Conservation (phyloP, 768 basidiomycete genomes). For the Leccinum variicolor region DNA sequence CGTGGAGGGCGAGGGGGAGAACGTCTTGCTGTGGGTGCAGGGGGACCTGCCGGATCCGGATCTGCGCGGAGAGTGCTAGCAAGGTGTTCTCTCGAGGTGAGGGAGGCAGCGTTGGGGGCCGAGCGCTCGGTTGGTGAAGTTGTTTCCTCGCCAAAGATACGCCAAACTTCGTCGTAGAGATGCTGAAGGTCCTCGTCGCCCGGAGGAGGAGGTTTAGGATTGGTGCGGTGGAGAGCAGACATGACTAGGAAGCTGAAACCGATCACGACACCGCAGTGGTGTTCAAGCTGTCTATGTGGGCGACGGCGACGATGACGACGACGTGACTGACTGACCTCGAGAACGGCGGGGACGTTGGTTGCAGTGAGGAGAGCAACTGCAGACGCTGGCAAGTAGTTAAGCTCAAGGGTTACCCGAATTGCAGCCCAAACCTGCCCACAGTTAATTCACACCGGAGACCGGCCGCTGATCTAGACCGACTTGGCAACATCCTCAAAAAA, state of each 20-base stretch:
- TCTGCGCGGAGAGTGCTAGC: constrained; percentile 21
- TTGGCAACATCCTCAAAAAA: background rate
- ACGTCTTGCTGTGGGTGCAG: constrained; percentile 9
- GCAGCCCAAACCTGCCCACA: background rate
- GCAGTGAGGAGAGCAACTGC: background rate
- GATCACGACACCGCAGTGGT: constrained; percentile 5
- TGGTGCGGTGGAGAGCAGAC: constrained; percentile 33
- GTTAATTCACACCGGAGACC: constrained; percentile 1
- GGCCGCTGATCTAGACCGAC: background rate
- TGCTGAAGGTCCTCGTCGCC: constrained; percentile 70
- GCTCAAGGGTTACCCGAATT: background rate
- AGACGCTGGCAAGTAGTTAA: background rate
- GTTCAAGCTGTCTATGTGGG: background rate
- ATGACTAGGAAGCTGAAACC: constrained; percentile 25
- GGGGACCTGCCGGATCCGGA: constrained; percentile 10
- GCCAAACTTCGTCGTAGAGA: constrained; percentile 75
- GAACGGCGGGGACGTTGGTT: background rate
- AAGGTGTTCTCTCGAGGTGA: constrained; percentile 18
- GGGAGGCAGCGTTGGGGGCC: constrained; percentile 14
- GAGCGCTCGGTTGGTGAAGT: constrained; percentile 30
- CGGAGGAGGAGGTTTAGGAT: constrained; percentile 39
- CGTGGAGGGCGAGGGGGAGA: constrained; percentile 22
- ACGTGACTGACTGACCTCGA: background rate
- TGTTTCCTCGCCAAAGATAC: constrained; percentile 55
- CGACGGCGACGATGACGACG: background rate